These are phyloP conservation scores for Myriosclerotinia scirpicola DNA, from an alignment of 2,329 filamentous ascomycete genomes.

Conservation along the genomic window DNA sequence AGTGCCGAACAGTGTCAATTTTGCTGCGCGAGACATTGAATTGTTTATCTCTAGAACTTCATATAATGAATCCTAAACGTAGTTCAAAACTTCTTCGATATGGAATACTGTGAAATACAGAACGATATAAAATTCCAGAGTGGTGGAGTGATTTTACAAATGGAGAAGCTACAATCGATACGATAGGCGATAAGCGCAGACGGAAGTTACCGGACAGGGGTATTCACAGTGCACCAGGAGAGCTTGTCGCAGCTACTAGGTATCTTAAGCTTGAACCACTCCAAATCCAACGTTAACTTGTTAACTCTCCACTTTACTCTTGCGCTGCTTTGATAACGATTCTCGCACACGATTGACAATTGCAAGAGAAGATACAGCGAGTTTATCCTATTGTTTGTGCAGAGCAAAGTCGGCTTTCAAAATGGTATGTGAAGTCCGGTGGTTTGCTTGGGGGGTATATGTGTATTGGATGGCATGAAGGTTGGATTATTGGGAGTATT, in stretches of 20 bases:
- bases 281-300: conserved; percentile 20
- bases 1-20: conserved; percentile 78
- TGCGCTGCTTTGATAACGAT: conserved; percentile 18
- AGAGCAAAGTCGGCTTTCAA: conserved; percentile 27
- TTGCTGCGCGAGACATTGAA: conserved; percentile 84
- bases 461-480: conserved; percentile 17
- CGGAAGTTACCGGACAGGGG: conserved; percentile 35
- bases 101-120: neutral
- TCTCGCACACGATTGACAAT: conserved; percentile 25
- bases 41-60: neutral
- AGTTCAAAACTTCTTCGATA: neutral
- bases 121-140: neutral
- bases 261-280: conserved; percentile 18
- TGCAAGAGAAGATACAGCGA: conserved; percentile 18
- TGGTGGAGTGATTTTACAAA: neutral
- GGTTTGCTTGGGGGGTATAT: neutral
- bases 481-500: conserved; percentile 2
- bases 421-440: conserved; percentile 32
- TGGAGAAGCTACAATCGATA: conserved; percentile 15
- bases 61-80: neutral
- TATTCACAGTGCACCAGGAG: conserved; percentile 21
- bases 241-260: conserved; percentile 29
- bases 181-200: neutral
- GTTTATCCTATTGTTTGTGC: conserved; percentile 5
- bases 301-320: conserved; percentile 19